Conservation (phyloP, 75 land plant genomes). For the Cunninghamia lanceolata region DNA sequence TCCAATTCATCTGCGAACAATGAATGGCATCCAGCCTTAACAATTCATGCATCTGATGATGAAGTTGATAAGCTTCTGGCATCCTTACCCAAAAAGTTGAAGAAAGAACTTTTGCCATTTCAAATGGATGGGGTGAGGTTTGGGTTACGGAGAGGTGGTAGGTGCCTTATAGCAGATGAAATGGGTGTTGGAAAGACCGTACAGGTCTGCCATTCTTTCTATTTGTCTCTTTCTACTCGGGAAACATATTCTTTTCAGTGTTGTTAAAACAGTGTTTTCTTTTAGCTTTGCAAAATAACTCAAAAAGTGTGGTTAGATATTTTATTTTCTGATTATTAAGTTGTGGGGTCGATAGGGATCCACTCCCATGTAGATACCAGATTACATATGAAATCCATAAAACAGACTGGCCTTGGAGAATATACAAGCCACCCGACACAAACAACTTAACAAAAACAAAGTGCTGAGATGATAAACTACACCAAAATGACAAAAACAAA, state of each 20-base stretch:
- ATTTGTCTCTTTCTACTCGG: background rate
- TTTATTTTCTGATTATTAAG: background rate
- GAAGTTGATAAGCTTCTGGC: conserved; percentile 52
- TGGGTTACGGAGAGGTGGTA: conserved; percentile 84
- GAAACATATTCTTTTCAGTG: background rate
- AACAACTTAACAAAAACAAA: too few species aligned
- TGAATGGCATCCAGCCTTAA: conserved; percentile 56
- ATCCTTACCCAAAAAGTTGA: conserved; percentile 43
- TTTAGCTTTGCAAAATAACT: background rate
- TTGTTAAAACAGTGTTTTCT: background rate
- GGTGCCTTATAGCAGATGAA: conserved; percentile 95
- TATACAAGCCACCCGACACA: too few species aligned
- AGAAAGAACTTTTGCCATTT: conserved; percentile 72
- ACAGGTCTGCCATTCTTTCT: conserved; percentile 42
- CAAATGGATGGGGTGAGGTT: conserved; percentile 90
- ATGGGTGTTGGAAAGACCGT: conserved; percentile 98
- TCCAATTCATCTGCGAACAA: conserved; percentile 31
- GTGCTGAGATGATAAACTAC: too few species aligned
- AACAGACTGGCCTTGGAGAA: too few species aligned
- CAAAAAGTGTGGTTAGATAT: background rate
- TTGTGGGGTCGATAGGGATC: too few species aligned
- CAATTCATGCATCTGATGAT: conserved; percentile 62
- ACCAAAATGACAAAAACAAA: too few species aligned
- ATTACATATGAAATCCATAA: too few species aligned
- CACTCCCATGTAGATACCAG: too few species aligned